A percentile compares a stretch with the other conserved stretches of the same genome.
Conservation (phyloP, 345 rosid genomes). For the Eucalyptus regnans region DNA sequence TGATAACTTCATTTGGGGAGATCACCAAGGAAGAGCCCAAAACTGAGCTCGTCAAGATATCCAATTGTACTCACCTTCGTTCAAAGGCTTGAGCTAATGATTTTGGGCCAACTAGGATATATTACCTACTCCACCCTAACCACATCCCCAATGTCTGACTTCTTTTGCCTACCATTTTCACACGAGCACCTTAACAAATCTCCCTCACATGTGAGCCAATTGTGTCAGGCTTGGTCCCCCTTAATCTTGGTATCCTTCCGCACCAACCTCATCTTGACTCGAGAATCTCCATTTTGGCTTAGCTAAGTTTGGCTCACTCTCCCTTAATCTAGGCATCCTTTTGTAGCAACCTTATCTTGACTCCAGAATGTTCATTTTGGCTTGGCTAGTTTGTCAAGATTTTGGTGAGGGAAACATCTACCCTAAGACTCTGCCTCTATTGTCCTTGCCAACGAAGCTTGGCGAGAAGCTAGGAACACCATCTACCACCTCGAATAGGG, state of each 20-base stretch:
- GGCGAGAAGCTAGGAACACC: background rate
- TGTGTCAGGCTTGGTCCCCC: background rate
- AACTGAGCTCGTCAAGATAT: background rate
- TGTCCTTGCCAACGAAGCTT: background rate
- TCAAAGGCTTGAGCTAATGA: background rate
- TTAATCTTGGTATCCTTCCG: background rate
- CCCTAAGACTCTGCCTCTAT: background rate
- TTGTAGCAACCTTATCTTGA: background rate
- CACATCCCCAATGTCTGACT: background rate
- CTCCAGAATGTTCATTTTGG: background rate
- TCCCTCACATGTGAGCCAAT: background rate
- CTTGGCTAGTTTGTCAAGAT: background rate
- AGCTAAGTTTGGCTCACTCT: background rate
- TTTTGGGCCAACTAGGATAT: background rate
- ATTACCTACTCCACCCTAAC: background rate
- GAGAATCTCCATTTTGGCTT: background rate
- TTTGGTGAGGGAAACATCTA: background rate
- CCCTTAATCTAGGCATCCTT: background rate
- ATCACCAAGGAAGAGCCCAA: background rate
- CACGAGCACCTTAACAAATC: background rate
- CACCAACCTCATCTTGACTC: background rate
- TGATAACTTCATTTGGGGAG: background rate
- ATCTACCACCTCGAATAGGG: background rate
- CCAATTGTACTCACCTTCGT: background rate
- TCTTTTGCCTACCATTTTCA: background rate